A percentile compares a stretch with the other conserved stretches of the same genome.
These are phyloP conservation scores for Garcia nutans DNA, from an alignment of 345 rosid species.

Conservation along the genomic window DNA sequence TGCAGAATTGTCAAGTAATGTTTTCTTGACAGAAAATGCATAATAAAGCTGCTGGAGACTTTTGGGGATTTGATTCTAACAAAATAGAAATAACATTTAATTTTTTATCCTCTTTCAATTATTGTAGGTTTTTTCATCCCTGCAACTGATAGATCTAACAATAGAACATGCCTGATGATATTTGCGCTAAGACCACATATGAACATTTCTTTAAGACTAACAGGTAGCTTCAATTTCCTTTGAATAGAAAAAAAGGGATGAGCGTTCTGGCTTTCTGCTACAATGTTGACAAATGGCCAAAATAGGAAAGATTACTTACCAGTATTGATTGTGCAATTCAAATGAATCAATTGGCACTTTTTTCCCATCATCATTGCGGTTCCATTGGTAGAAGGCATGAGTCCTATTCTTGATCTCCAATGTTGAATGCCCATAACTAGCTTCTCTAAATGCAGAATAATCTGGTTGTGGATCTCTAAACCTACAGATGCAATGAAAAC, in stretches of 20 bases:
- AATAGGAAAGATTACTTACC: constrained; percentile 41
- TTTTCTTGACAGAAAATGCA: too few species aligned
- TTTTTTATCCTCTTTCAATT: background rate
- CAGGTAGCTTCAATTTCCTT: too few species aligned
- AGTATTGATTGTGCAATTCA: constrained; percentile 64
- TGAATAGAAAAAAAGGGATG: background rate
- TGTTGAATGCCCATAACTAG: constrained; percentile 90
- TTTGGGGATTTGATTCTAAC: background rate
- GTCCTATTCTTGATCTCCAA: constrained; percentile 81
- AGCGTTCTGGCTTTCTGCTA: background rate
- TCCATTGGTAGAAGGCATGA: constrained; percentile 88
- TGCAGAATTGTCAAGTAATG: too few species aligned
- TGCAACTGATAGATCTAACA: background rate
- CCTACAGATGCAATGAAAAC: constrained; percentile 35
- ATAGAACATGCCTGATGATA: background rate
- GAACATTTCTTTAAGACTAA: background rate
- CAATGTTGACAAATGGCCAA: background rate
- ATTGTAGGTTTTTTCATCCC: background rate
- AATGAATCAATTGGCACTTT: constrained; percentile 66
- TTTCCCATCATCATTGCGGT: constrained; percentile 87
- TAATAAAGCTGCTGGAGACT: too few species aligned
- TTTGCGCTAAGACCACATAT: background rate
- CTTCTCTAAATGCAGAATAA: constrained; percentile 92
- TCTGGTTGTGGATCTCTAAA: constrained; percentile 88
- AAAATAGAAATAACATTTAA: background rate